phyloP scores from a whole-genome alignment of 2,329 filamentous ascomycete genomes.

The Huntiella omanensis region DNA sequence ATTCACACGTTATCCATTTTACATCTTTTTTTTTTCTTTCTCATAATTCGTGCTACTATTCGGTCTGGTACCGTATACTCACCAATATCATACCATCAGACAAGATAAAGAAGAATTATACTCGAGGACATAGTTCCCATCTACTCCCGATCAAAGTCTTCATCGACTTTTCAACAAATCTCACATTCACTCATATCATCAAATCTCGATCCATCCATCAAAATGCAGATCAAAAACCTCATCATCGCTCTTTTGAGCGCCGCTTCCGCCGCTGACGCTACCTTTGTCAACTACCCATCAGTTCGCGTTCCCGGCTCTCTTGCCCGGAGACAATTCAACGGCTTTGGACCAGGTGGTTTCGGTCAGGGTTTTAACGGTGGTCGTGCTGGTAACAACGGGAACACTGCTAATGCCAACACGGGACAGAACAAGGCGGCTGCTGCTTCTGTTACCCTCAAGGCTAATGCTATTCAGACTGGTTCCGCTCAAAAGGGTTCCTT shows the following conservation, averaged over 20 bases:
- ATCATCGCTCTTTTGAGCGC: constrained; percentile 31
- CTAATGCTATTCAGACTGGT: constrained; percentile 29
- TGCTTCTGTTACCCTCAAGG: constrained; percentile 21
- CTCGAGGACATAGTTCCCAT: not conserved
- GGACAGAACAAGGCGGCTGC: constrained; percentile 14
- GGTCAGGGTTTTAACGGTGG: constrained; percentile 7
- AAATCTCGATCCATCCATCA: constrained; percentile 15
- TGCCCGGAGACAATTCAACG: constrained; percentile 23
- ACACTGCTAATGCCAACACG: constrained; percentile 17
- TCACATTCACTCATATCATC: constrained; percentile 13
- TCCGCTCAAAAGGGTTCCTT: constrained; percentile 30
- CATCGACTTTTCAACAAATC: constrained; percentile 11
- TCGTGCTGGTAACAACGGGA: constrained; percentile 6
- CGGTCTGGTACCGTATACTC: constrained; percentile 31
- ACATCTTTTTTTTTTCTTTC: constrained; percentile 22
- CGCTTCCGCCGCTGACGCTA: constrained; percentile 25
- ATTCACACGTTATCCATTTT: not conserved
- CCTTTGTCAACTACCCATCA: constrained; percentile 20
- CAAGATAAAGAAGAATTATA: constrained; percentile 13
- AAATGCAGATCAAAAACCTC: constrained; percentile 33
- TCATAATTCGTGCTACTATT: constrained; percentile 17
- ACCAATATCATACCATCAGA: constrained; percentile 14
- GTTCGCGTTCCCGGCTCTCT: constrained; percentile 21
- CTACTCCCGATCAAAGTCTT: too few relatives aligned
- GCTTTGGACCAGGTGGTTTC: constrained; percentile 12